Evolutionary conservation across 2,329 filamentous ascomycete species (phyloP).

Genomic region (Aspergillus versicolor): DNA sequence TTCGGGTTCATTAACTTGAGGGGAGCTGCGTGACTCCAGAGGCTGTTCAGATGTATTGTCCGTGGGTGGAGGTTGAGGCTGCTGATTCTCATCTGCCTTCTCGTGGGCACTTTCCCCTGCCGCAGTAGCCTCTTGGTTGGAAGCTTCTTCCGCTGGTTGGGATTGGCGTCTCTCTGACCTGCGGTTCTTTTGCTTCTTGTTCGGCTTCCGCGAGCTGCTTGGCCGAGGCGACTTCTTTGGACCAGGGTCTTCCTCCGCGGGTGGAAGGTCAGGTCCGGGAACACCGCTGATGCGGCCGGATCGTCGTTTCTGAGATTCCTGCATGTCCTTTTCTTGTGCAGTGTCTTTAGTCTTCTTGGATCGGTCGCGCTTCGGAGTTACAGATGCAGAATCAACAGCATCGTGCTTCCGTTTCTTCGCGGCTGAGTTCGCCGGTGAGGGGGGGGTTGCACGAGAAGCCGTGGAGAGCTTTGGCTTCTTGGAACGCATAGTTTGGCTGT

Average conservation of each 20-base stretch:
- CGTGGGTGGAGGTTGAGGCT: background rate
- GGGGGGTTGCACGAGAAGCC: slow-evolving; percentile 5
- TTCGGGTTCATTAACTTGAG: background rate
- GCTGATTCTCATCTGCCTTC: background rate
- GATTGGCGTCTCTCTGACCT: slow-evolving; percentile 5
- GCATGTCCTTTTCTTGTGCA: slow-evolving; percentile 8
- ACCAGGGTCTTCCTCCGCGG: slow-evolving; percentile 11
- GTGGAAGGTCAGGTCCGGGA: slow-evolving; percentile 9
- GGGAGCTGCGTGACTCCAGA: background rate
- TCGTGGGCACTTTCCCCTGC: background rate
- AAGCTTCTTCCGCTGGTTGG: background rate
- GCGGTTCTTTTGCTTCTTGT: slow-evolving; percentile 12
- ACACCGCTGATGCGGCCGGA: slow-evolving; percentile 30
- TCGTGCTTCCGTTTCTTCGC: slow-evolving; percentile 27
- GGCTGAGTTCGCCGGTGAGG: slow-evolving; percentile 21
- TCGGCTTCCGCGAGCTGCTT: slow-evolving; percentile 23
- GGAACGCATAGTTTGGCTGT: slow-evolving; percentile 14
- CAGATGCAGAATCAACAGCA: slow-evolving; percentile 7
- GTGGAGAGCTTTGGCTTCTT: slow-evolving; percentile 13
- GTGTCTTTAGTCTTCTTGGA: background rate
- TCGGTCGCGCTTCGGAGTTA: background rate
- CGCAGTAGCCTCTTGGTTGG: background rate
- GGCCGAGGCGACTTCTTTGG: slow-evolving; percentile 17
- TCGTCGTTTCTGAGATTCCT: slow-evolving; percentile 29
- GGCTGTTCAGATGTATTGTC: background rate